Evolutionary conservation across 257 asterid genomes (phyloP).

Genomic region (Gardenia jasminoides): DNA sequence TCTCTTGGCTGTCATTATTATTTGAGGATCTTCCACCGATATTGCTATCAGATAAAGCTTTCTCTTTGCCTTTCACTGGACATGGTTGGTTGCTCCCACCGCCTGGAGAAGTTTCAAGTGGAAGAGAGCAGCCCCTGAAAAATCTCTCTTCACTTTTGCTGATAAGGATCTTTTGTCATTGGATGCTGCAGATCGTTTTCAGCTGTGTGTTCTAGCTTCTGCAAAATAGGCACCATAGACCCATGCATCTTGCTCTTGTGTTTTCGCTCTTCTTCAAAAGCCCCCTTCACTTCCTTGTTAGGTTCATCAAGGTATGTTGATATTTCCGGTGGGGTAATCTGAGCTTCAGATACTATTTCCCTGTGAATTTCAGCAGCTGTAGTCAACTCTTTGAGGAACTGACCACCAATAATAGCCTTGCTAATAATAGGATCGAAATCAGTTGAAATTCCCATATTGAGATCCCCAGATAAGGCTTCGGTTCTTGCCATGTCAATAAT

Average conservation of each 20-base stretch:
- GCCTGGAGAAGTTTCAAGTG: conserved; percentile 31
- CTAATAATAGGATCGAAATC: conserved; percentile 8
- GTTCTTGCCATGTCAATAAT: conserved; percentile 17
- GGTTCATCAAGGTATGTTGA: conserved; percentile 18
- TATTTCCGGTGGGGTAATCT: conserved; percentile 17
- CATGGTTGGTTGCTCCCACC: conserved; percentile 23
- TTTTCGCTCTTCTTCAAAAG: conserved; percentile 24
- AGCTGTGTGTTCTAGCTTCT: conserved; percentile 37
- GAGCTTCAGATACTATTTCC: conserved; percentile 23
- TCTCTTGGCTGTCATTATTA: conserved; percentile 38
- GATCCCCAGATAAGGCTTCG: conserved; percentile 19
- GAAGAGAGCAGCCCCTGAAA: conserved; percentile 23
- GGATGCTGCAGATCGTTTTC: conserved; percentile 38
- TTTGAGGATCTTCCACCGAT: conserved; percentile 19
- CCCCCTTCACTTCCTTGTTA: conserved; percentile 35
- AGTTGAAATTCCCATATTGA: conserved; percentile 14
- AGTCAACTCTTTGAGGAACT: conserved; percentile 13
- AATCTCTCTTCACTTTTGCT: conserved; percentile 20
- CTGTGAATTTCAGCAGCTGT: conserved; percentile 21
- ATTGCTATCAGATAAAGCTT: conserved; percentile 44
- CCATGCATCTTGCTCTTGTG: conserved; percentile 6
- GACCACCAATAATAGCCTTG: conserved; percentile 14
- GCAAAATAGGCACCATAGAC: conserved; percentile 5
- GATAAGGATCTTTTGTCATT: conserved; percentile 17
- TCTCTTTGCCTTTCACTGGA: conserved; percentile 48